Base-by-base conservation (phyloP, 352 stramenopile genomes). In the Phytophthora pinifolia region DNA sequence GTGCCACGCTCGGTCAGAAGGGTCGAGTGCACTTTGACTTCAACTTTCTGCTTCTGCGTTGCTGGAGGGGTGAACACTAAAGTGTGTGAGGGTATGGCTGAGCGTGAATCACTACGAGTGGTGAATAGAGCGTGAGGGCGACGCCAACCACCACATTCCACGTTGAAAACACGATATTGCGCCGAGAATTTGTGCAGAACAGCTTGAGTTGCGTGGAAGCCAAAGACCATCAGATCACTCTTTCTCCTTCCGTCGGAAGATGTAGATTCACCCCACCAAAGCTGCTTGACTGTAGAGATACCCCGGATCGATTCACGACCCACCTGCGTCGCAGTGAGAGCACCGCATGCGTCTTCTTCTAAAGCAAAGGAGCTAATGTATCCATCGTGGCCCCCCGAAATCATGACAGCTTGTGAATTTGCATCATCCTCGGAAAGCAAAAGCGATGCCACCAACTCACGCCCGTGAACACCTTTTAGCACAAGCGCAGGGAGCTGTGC, bases 71-170 rank as follows among this genome's bases (percentile, higher is more conserved):
- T 85, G 65, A 94, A 92, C 32, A 92, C 56, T 57, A 92, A 86
- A 18, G 67, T 76, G 48, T 90, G 76, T 1, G 50, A 44, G 8
- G 79, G 76, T 15, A 88, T 62, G 0, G 76, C 71, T 4, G 50
- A 50, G 13, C 49, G 14, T 3, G 37, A 33, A 15, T 57, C 65
- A 20, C 38, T 8, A 25, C n/a, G 20, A 29, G 35, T 29, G 4
- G 38, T 62, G 14, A 66, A 58, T 18, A 96, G 69, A 2, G 76
- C 77, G 41, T 96, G 82, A 0, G 86, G 86, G 10, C 86, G 80
- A 1, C 84, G 80, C 84, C 84, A 96, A n/a, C 84, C 84, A 22
- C 86, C 86, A 31, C 82, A 92, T 32, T 88, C 76, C 14, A 94
- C 54, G 38, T 70, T 79, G 52, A 96, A 88, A 9, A 93, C 22